A percentile compares a stretch with the other conserved stretches of the same genome.
Evolutionary conservation across 78 protist species (phyloP).

Genomic region (Cavenderia fasciculata): DNA sequence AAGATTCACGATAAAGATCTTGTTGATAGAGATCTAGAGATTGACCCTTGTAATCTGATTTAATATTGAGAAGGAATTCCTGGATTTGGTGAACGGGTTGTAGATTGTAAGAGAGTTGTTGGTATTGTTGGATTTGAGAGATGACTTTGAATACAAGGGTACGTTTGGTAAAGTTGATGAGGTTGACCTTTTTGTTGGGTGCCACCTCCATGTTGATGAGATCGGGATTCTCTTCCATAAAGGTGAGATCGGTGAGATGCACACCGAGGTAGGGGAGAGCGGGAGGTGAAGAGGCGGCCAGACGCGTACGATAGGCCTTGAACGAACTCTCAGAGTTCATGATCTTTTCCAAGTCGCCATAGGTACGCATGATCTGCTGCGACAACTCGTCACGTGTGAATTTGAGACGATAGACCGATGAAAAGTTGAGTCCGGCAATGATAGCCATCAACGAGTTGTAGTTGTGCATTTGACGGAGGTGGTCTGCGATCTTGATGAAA

Average conservation of each 20-base stretch:
- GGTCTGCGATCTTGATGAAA: conserved; percentile 78
- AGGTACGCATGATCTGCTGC: conserved; percentile 6
- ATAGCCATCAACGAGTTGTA: conserved; percentile 84
- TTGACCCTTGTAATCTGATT: conserved; percentile 51
- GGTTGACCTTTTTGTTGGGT: conserved; percentile 36
- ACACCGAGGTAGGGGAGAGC: conserved; percentile 66
- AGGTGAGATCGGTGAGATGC: conserved; percentile 87
- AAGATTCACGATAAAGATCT: conserved; percentile 62
- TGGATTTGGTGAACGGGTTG: conserved; percentile 87
- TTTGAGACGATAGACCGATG: conserved; percentile 85
- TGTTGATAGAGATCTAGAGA: conserved; percentile 52
- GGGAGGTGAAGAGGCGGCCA: conserved; percentile 33
- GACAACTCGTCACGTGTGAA: conserved; percentile 81
- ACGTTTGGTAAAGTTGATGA: conserved; percentile 85
- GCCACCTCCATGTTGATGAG: conserved; percentile 26
- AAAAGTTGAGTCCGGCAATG: conserved; percentile 81
- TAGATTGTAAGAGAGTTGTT: conserved; percentile 77
- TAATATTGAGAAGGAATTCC: conserved; percentile 32
- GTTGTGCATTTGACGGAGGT: conserved; percentile 76
- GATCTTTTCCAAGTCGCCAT: conserved; percentile 71
- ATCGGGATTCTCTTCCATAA: conserved; percentile 89
- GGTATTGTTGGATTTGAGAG: conserved; percentile 78
- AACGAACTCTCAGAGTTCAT: conserved; percentile 74
- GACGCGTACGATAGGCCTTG: conserved; percentile 75
- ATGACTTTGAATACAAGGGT: conserved; percentile 73